These are phyloP conservation scores for Verticillium dahliae DNA, from an alignment of 2,329 filamentous ascomycete species.

Conservation along the genomic window DNA sequence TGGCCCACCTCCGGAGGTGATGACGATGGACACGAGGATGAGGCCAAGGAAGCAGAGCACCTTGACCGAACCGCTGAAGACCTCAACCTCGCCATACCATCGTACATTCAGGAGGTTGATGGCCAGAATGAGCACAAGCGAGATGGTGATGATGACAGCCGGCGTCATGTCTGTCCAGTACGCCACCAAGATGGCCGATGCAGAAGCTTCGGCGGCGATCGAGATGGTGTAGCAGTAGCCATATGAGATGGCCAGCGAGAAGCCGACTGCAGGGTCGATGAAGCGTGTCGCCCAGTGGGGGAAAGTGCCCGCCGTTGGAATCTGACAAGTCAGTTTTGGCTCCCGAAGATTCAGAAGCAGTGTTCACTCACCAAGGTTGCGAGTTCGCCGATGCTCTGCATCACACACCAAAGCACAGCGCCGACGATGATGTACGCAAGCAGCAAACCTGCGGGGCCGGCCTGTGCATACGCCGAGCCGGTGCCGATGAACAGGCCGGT, in stretches of 20 bases:
- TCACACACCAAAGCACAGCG: constrained; percentile 48
- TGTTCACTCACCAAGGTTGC: constrained; percentile 9
- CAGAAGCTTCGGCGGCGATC: constrained; percentile 37
- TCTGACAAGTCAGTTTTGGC: background rate
- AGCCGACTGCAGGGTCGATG: constrained; percentile 21
- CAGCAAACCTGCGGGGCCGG: constrained; percentile 31
- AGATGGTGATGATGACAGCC: constrained; percentile 54
- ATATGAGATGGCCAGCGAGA: constrained; percentile 35
- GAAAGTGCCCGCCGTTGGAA: constrained; percentile 14
- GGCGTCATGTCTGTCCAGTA: constrained; percentile 34
- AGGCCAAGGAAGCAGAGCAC: constrained; percentile 65
- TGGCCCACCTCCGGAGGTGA: constrained; percentile 54
- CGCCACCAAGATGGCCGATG: constrained; percentile 36
- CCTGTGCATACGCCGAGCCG: constrained; percentile 18
- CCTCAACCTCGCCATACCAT: constrained; percentile 73
- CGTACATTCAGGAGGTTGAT: constrained; percentile 69
- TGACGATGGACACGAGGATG: constrained; percentile 72
- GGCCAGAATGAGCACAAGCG: constrained; percentile 34
- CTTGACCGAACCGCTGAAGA: constrained; percentile 67
- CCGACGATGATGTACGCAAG: constrained; percentile 42
- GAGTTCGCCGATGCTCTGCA: constrained; percentile 31
- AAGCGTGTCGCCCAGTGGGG: constrained; percentile 18
- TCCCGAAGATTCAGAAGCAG: background rate
- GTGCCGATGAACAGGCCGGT: constrained; percentile 38
- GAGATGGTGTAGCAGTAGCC: constrained; percentile 40